Evolutionary conservation across 2,329 filamentous ascomycete genomes (phyloP).

Genomic region (Didymella lethalis): DNA sequence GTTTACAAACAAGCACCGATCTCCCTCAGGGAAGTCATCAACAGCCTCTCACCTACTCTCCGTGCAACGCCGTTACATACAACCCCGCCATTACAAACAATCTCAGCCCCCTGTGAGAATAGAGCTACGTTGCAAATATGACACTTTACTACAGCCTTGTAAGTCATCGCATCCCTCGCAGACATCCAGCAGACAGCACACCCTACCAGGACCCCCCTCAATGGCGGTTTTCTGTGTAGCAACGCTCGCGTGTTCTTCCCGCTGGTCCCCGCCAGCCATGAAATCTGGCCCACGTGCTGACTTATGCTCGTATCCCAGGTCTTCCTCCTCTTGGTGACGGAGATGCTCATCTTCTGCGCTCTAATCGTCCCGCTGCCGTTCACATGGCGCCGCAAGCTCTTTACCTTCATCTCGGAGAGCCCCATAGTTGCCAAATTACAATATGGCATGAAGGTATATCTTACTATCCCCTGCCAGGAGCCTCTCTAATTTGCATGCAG

Average conservation of each 20-base stretch:
- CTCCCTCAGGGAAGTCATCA: constrained; percentile 12
- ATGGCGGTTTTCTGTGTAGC: constrained; percentile 11
- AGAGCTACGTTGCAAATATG: constrained; percentile 60
- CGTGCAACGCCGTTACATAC: constrained; percentile 35
- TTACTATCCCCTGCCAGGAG: background rate
- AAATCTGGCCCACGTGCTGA: constrained; percentile 39
- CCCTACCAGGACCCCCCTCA: constrained; percentile 8
- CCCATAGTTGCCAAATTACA: constrained; percentile 87
- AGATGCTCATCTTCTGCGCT: constrained; percentile 83
- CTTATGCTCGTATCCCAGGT: constrained; percentile 63
- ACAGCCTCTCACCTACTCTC: constrained; percentile 1
- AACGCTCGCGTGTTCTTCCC: constrained; percentile 19
- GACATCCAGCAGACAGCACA: constrained; percentile 1
- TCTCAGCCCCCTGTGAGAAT: constrained; percentile 26
- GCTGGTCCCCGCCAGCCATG: background rate
- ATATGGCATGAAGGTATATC: constrained; percentile 85
- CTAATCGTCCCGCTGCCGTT: constrained; percentile 90
- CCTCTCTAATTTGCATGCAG: constrained; percentile 49
- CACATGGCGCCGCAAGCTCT: constrained; percentile 82
- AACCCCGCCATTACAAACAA: constrained; percentile 16
- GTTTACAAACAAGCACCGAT: constrained; percentile 18
- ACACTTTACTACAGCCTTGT: constrained; percentile 75
- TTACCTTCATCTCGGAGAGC: constrained; percentile 95
- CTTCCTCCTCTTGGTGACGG: constrained; percentile 80
- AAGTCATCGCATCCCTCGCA: constrained; percentile 41